A percentile compares a stretch with the other conserved stretches of the same genome.
Conservation (phyloP, 345 rosid species). For the Citrus cavaleriei region DNA sequence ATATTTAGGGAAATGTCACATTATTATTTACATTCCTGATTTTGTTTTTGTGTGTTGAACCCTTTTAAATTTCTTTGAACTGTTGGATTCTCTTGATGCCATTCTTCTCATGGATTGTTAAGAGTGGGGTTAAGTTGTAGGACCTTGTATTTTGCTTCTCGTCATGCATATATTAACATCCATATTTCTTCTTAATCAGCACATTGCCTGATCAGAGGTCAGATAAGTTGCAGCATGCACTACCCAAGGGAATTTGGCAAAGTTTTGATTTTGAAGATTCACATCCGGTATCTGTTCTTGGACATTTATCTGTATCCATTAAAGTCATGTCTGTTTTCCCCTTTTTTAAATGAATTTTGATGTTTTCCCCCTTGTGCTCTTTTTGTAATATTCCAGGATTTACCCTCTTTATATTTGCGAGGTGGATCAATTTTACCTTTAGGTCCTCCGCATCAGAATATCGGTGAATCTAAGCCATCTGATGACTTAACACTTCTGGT, state of each 20-base stretch:
- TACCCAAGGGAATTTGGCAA: conserved; percentile 80
- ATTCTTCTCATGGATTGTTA: neutral
- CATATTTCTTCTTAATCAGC: conserved; percentile 32
- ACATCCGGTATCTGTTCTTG: conserved; percentile 59
- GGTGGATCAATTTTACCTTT: conserved; percentile 81
- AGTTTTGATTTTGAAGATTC: conserved; percentile 79
- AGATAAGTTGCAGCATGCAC: conserved; percentile 36
- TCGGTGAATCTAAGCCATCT: conserved; percentile 53
- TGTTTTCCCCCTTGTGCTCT: conserved; percentile 1
- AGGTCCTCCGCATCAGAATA: conserved; percentile 66
- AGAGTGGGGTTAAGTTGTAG: neutral
- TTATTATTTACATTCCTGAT: neutral
- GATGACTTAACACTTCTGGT: conserved; percentile 78
- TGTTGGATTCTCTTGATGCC: neutral
- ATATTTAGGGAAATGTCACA: neutral
- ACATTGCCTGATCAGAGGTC: conserved; percentile 44
- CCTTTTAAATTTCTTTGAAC: neutral
- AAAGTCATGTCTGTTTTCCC: neutral
- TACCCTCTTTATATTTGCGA: conserved; percentile 76
- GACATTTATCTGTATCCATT: conserved; percentile 1
- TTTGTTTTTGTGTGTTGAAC: neutral
- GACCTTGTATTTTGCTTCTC: neutral
- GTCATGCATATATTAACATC: neutral
- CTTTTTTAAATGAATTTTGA: neutral
- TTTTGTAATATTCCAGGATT: conserved; percentile 52